Base-by-base conservation (phyloP, 768 basidiomycete genomes). In the Asterophora lycoperdoides region DNA sequence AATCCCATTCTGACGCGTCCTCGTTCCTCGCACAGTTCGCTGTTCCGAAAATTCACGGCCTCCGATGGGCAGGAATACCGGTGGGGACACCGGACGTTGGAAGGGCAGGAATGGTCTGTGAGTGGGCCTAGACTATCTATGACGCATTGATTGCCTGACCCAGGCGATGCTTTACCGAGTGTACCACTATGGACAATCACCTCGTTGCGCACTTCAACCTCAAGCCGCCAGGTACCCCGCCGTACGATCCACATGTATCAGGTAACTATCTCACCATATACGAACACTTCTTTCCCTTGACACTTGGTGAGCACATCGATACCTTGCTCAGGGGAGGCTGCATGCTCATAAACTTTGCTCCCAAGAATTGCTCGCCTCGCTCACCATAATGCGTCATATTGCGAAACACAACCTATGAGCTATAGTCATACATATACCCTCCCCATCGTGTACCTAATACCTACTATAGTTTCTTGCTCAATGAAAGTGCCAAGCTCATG, bases 71-170 rank as follows among this genome's bases (percentile, higher is more conserved):
- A 72, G 20, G 85, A 88, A 58, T 88, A 88, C 56, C 73, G 73
- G 61, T 89, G 86, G 86, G 74, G 76, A 23, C 69, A 80, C 64
- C 73, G 73, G 26, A 69, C 68, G 34, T 63, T 74, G 26, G 70
- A 72, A 7, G 80, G 75, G 14, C 84, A 86, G 50, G 84, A 88
- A 66, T 89, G 86, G 86, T 73, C 85, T 61, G 86, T 89, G 63
- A 61, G 86, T 75, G 18, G 47, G 23, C 19, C n/a, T 18, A 5
- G 43, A 33, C 42, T 36, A 18, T 23, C 14, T 17, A 15, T 44
- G 37, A 33, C 39, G 29, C 15, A 35, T 29, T 29, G 41, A 19
- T 38, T 7, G 14, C 40, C 49, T 50, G 42, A 50, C 43, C 35
- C 17, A 29, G 42, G 14, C 14, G 8, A 13, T 18, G 23, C 17